phyloP scores from a whole-genome alignment of 2,329 filamentous ascomycete species.

The Penicillium sp. region DNA sequence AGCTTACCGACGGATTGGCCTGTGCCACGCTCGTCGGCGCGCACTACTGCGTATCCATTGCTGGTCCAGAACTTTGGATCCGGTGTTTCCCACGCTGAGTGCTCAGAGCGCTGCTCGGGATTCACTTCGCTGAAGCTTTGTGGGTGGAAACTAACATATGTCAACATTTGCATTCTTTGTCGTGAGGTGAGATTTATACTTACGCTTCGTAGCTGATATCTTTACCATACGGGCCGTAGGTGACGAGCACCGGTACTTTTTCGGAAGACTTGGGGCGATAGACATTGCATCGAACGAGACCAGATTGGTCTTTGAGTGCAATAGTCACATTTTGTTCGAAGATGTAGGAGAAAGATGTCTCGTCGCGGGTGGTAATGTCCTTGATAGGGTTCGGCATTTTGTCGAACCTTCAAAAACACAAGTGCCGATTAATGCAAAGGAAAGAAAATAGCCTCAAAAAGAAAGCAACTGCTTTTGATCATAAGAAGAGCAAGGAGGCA shows the following conservation, averaged over 20 bases:
- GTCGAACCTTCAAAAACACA: neutral
- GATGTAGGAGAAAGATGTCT: constrained; percentile 47
- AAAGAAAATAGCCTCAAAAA: neutral
- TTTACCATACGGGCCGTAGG: constrained; percentile 74
- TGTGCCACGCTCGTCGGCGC: constrained; percentile 56
- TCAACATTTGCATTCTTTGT: neutral
- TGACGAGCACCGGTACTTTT: constrained; percentile 62
- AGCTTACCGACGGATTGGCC: constrained; percentile 56
- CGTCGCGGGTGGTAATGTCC: constrained; percentile 36
- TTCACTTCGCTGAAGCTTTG: constrained; percentile 58
- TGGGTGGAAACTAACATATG: constrained; percentile 48
- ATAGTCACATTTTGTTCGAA: constrained; percentile 54
- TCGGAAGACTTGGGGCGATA: constrained; percentile 50
- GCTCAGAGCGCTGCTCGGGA: constrained; percentile 54
- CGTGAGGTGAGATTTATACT: constrained; percentile 26
- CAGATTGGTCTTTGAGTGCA: constrained; percentile 40
- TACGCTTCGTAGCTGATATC: constrained; percentile 63
- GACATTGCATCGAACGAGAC: constrained; percentile 53
- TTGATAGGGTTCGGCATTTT: constrained; percentile 31
- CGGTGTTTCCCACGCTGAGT: constrained; percentile 63
- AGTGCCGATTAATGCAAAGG: neutral
- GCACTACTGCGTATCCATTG: constrained; percentile 58
- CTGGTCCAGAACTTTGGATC: constrained; percentile 60
- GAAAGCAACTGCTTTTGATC: neutral
- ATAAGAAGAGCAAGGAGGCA: neutral